These are phyloP conservation scores for Colletotrichum plurivorum DNA, from an alignment of 2,329 filamentous ascomycete genomes.

Conservation along the genomic window DNA sequence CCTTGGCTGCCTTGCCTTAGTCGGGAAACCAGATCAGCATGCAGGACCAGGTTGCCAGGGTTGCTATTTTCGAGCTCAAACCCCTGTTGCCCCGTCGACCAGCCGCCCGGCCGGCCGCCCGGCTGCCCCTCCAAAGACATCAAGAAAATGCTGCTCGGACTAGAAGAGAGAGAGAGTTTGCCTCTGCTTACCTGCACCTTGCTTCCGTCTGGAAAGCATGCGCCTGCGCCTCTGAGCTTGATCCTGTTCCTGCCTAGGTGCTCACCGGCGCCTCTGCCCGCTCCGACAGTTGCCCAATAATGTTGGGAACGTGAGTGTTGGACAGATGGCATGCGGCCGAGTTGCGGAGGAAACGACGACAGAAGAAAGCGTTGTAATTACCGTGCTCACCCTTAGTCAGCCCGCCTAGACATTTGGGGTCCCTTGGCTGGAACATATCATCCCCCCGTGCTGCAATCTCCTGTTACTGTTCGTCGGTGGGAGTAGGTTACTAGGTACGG, in stretches of 20 bases:
- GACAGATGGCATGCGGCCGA: neutral
- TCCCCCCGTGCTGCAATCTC: neutral
- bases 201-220: neutral
- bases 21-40: slow-evolving; percentile 37
- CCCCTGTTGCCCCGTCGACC: slow-evolving; percentile 38
- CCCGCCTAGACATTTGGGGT: slow-evolving; percentile 1
- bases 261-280: slow-evolving; percentile 1
- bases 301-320: neutral
- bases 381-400: slow-evolving; percentile 2
- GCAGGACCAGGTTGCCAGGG: slow-evolving; percentile 37
- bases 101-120: slow-evolving; percentile 26
- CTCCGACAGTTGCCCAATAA: neutral
- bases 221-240: neutral
- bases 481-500: no score
- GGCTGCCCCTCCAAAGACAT: neutral
- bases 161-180: slow-evolving; percentile 28
- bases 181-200: slow-evolving; percentile 21
- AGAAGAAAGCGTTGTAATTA: slow-evolving; percentile 17
- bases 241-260: neutral
- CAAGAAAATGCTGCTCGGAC: slow-evolving; percentile 19
- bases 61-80: slow-evolving; percentile 36
- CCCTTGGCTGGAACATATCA: slow-evolving; percentile 9
- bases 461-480: neutral
- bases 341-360: slow-evolving; percentile 10
- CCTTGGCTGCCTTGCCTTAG: slow-evolving; percentile 12